Conservation (phyloP, 192 early-diverging fungal species). For the Linnemannia hyalina region DNA sequence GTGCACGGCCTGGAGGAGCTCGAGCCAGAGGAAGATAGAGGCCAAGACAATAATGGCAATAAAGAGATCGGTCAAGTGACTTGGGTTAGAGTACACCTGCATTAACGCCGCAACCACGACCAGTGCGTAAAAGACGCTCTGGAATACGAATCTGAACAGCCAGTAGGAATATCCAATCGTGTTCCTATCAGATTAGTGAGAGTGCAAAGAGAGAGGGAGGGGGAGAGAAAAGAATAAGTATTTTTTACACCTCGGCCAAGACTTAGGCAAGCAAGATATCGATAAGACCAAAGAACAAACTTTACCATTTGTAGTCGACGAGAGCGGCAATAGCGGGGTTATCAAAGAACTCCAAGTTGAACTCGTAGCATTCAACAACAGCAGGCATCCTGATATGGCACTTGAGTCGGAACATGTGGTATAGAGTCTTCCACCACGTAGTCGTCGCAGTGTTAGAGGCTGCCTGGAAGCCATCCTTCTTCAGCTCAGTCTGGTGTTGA, state of each 20-base stretch:
- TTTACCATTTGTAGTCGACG: slow-evolving; percentile 36
- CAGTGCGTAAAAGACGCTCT: not conserved
- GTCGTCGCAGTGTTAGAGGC: not conserved
- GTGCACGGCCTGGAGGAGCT: not conserved
- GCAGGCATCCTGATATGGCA: not conserved
- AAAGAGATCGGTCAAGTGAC: not conserved
- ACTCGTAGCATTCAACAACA: slow-evolving; percentile 19
- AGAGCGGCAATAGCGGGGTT: slow-evolving; percentile 37
- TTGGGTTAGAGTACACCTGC: not conserved
- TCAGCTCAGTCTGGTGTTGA: not conserved
- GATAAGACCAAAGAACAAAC: not conserved
- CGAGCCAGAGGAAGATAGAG: slow-evolving; percentile 1
- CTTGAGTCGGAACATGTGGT: slow-evolving; percentile 25
- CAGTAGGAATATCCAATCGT: slow-evolving; percentile 9
- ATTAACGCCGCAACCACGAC: not conserved
- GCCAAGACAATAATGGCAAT: not conserved
- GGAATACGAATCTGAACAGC: slow-evolving; percentile 3
- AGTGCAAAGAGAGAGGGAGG: too few species aligned
- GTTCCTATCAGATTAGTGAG: not conserved
- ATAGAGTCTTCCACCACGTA: not conserved
- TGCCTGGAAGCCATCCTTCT: not conserved
- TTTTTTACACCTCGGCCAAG: not conserved
- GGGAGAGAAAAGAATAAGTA: not conserved
- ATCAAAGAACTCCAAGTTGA: slow-evolving; percentile 29
- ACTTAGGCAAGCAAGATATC: too few species aligned